These are phyloP conservation scores for Cynanchum wilfordii DNA, from an alignment of 257 asterid genomes.

Conservation along the genomic window DNA sequence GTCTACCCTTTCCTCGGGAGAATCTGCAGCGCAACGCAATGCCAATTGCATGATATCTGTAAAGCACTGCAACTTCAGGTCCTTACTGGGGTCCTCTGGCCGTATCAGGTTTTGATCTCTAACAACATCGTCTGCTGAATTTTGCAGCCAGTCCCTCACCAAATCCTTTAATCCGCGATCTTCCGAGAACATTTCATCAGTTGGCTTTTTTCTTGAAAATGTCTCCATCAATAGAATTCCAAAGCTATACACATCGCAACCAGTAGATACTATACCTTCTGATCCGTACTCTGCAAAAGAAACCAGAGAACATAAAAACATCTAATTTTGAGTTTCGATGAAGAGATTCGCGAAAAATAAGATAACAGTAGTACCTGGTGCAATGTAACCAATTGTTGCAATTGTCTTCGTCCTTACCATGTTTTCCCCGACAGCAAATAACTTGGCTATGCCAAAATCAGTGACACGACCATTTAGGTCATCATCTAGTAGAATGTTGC, in stretches of 20 bases:
- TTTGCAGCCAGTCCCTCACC: too few relatives aligned
- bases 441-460: conserved; percentile 9
- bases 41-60: conserved; percentile 2
- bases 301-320: neutral
- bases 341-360: too few relatives aligned
- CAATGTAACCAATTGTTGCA: conserved; percentile 9
- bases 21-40: neutral
- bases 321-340: too few relatives aligned
- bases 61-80: neutral
- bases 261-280: conserved; percentile 6
- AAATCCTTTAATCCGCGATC: too few relatives aligned
- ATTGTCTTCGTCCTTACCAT: neutral
- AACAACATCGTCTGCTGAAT: too few relatives aligned
- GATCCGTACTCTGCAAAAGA: conserved; percentile 8
- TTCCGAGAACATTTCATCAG: conserved; percentile 6
- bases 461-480: neutral
- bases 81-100: neutral
- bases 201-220: conserved; percentile 11
- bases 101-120: too few relatives aligned
- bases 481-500: neutral
- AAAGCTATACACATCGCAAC: conserved; percentile 11
- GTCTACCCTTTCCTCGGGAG: neutral
- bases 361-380: neutral
- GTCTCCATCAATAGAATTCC: conserved; percentile 11
- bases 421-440: neutral